Evolutionary conservation across 164 flowering plant genomes (phyloP).

Genomic region (Pachysandra terminalis): DNA sequence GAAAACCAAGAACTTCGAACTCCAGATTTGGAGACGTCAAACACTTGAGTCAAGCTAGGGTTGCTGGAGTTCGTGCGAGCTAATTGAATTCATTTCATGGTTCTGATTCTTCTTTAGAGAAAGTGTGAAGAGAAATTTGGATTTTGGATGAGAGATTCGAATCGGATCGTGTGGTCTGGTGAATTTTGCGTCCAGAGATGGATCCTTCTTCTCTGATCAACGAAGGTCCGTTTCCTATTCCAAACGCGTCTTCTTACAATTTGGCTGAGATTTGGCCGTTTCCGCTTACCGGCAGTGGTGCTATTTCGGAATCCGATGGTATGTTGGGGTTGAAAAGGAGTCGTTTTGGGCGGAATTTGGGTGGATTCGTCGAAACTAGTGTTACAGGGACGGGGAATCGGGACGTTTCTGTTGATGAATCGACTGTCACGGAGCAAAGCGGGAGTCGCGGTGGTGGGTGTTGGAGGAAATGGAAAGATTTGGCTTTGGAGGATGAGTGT

Average conservation of each 20-base stretch:
- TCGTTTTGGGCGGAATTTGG: constrained; percentile 22
- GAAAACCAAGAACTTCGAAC: neutral
- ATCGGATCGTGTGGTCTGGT: neutral
- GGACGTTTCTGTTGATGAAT: constrained; percentile 54
- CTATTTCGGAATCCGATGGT: constrained; percentile 14
- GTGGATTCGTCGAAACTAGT: constrained; percentile 25
- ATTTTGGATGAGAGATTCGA: constrained; percentile 3
- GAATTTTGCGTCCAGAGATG: constrained; percentile 31
- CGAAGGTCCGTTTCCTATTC: constrained; percentile 54
- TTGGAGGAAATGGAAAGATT: constrained; percentile 38
- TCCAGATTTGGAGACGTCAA: neutral
- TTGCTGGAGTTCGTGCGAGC: neutral
- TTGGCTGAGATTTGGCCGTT: constrained; percentile 76
- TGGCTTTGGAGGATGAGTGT: constrained; percentile 48
- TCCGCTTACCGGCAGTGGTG: constrained; percentile 17
- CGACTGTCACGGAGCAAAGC: constrained; percentile 62
- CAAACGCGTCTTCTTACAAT: constrained; percentile 54
- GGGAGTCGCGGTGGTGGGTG: constrained; percentile 29
- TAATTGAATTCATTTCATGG: neutral
- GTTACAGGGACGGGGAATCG: constrained; percentile 16
- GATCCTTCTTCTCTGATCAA: constrained; percentile 61
- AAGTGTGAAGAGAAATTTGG: neutral
- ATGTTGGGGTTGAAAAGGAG: constrained; percentile 37
- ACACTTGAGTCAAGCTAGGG: neutral
- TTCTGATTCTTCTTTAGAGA: neutral